Conservation (phyloP, 352 stramenopile genomes). For the Globisporangium lucens region DNA sequence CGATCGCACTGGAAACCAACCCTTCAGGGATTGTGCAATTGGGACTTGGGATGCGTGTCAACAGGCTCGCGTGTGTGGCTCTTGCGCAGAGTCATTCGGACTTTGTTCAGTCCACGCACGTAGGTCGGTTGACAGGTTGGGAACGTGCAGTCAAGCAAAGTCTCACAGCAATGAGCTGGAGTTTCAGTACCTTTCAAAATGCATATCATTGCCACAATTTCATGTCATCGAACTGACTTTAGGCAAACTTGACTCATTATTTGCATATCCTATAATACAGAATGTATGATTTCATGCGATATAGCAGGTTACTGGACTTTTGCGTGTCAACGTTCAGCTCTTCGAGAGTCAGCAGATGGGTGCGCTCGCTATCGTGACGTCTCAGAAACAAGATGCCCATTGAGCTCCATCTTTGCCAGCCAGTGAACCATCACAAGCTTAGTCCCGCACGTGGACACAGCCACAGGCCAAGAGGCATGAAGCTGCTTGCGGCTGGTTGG, state of each 20-base stretch:
- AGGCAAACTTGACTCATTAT: not conserved
- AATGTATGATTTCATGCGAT: not conserved
- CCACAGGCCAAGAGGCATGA: not conserved
- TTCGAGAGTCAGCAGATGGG: slow-evolving; percentile 9
- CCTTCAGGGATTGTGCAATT: not conserved
- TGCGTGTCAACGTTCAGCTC: not conserved
- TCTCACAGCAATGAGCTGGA: not conserved
- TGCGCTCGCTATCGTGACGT: slow-evolving; percentile 9
- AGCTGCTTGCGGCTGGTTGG: not conserved
- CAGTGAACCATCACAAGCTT: not conserved
- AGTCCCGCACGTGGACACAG: not conserved
- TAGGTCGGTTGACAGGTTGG: not conserved
- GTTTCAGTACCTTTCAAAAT: not conserved
- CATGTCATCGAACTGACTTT: not conserved
- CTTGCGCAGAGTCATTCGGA: not conserved
- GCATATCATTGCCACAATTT: not conserved
- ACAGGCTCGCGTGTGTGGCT: not conserved
- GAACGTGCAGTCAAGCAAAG: not conserved
- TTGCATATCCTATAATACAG: not conserved
- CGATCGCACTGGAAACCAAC: not conserved
- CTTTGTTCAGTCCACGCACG: not conserved
- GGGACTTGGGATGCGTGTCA: not conserved
- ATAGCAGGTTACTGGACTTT: not conserved
- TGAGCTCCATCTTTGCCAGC: not conserved
- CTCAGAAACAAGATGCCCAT: slow-evolving; percentile 7